Conservation (phyloP, 768 basidiomycete genomes). For the Hebeloma cylindrosporum region DNA sequence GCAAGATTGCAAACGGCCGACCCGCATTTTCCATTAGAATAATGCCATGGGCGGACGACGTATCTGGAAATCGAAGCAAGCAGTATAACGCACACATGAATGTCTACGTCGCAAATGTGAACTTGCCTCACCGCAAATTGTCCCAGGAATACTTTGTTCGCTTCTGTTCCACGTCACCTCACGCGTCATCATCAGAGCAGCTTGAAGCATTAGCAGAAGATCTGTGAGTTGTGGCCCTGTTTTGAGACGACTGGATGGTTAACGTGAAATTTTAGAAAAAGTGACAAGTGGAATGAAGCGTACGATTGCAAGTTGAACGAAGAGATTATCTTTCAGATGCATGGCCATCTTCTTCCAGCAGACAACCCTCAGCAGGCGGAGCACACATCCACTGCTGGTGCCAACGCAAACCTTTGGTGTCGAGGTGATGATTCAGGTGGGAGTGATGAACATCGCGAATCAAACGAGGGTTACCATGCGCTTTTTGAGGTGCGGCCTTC, state of each 20-base stretch:
- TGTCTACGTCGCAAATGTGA: constrained; percentile 27
- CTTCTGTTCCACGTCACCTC: constrained; percentile 20
- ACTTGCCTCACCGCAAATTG: constrained; percentile 26
- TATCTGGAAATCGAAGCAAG: constrained; percentile 15
- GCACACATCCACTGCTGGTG: constrained; percentile 34
- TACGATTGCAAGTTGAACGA: too few relatives aligned
- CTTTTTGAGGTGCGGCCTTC: constrained; percentile 18
- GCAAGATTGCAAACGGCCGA: constrained; percentile 9
- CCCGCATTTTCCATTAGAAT: constrained; percentile 9
- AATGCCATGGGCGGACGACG: constrained; percentile 8
- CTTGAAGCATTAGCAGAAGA: constrained; percentile 23
- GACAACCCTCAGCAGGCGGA: constrained; percentile 38
- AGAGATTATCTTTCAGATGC: neutral
- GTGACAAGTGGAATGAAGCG: too few relatives aligned
- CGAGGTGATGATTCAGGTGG: constrained; percentile 34
- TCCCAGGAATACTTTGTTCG: constrained; percentile 33
- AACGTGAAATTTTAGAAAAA: too few relatives aligned
- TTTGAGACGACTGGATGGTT: too few relatives aligned
- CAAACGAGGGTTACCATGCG: constrained; percentile 29
- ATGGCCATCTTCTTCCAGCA: constrained; percentile 18
- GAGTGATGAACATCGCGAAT: constrained; percentile 22
- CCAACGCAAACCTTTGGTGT: constrained; percentile 35
- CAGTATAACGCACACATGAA: constrained; percentile 38
- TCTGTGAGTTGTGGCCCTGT: too few relatives aligned
- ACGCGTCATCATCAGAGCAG: constrained; percentile 33